These are phyloP conservation scores for Pseudomonodictys pantanalensis DNA, from an alignment of 495 filamentous ascomycete species.

Conservation along the genomic window DNA sequence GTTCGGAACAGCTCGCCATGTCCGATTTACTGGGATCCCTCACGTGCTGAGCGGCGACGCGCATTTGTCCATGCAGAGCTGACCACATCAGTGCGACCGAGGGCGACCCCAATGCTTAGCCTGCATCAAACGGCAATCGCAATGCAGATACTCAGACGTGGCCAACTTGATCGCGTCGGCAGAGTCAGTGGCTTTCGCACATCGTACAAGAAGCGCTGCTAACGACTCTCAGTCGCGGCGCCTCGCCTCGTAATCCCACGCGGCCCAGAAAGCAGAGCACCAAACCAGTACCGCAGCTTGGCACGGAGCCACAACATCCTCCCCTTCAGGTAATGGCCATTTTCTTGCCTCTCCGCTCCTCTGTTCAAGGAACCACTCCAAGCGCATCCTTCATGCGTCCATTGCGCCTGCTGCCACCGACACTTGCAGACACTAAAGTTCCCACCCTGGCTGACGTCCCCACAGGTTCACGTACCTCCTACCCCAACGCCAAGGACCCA, in stretches of 20 bases:
- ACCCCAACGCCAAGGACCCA: slow-evolving; percentile 9
- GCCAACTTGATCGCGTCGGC: slow-evolving; percentile 59
- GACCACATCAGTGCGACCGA: slow-evolving; percentile 45
- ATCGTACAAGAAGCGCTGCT: neutral
- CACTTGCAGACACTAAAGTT: neutral
- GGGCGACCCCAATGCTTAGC: slow-evolving; percentile 55
- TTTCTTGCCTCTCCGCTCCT: too few relatives aligned
- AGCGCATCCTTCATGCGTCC: neutral
- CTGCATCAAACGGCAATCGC: slow-evolving; percentile 67
- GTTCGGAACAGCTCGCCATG: slow-evolving; percentile 37
- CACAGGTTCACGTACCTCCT: slow-evolving; percentile 12
- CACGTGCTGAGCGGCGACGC: neutral
- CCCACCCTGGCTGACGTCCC: neutral
- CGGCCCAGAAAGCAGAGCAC: slow-evolving; percentile 13
- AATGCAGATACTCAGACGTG: slow-evolving; percentile 65
- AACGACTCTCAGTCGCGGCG: slow-evolving; percentile 31
- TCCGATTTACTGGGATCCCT: neutral
- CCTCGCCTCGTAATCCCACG: neutral
- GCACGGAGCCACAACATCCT: slow-evolving; percentile 2
- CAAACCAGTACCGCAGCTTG: slow-evolving; percentile 11
- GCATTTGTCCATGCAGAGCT: neutral
- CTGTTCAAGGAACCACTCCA: too few relatives aligned
- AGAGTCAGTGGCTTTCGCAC: slow-evolving; percentile 53
- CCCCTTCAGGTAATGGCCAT: slow-evolving; percentile 21
- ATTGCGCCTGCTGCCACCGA: neutral